Base-by-base conservation (phyloP, 1,139 yeast genomes). In the Kurtzmaniella quercitrusa region DNA sequence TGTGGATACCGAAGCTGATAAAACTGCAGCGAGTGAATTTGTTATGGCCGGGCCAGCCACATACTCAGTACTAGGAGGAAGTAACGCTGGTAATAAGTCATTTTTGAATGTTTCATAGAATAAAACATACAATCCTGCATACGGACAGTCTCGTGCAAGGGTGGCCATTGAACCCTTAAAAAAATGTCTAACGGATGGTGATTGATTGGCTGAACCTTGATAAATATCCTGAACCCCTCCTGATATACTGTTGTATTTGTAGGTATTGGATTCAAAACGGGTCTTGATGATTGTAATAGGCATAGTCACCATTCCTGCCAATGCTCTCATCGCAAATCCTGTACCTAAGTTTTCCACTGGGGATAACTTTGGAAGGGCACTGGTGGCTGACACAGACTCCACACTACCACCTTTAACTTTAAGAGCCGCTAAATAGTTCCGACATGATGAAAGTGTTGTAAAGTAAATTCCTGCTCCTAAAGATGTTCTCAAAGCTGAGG, bases 211-310 rank as follows among this genome's bases (percentile, higher is more conserved):
- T 9, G 16, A 14, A 43, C 66, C 66, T 39, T 56, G 53, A 47
- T 76, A 81, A 3, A 89, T 85, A 11, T 80, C 79, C 35, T 58
- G 65, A 1, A 78, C 60, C 0, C 96, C 94, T 39, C 80, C 83
- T 23, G 61, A 53, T 55, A 93, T 60, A 12, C 95, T 80, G 36
- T 68, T 73, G 61, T 89, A 89, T 39, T 76, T 66, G 63, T 87
- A 91, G 45, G 84, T 53, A 42, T 84, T 84, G 5, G 89, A 82
- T 62, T 93, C 98, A 55, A 78, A 89, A 38, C 98, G 73, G 9
- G 95, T 94, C 57, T 93, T 93, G 38, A 93, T 66, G n/a, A 93
- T 82, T 0, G 98, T 93, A n/a, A 93, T 78, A 0, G 98, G 98
- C 98, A 93, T 93, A n/a, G 96, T 88, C 17, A 87, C 49, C 49